Base-by-base conservation (phyloP, 2,329 filamentous ascomycete species). In the Ophiostoma novo-ulmi region DNA sequence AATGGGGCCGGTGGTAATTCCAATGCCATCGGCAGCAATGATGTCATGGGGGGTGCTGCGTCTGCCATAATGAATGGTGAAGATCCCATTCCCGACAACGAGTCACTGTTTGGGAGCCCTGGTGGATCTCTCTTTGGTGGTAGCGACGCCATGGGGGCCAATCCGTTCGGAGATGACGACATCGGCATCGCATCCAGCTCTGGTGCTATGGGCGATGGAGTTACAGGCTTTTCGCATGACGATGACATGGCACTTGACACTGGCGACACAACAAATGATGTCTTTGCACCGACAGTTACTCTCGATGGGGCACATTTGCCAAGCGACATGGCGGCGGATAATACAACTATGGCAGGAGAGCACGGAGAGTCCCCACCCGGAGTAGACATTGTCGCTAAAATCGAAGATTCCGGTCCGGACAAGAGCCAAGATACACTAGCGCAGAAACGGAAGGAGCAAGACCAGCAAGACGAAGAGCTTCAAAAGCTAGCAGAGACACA, bases 61-160 rank as follows among this genome's bases (percentile, higher is more conserved):
- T 77, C 75, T 8, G 73, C 75, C 0, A 77, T 78, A 11, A 77
- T 79, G 20, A 75, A 78, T 36, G 75, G 74, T 22, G 77, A 78
- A 8, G 80, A 77, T 58, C 81, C 81, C 38, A 82, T 82, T 22
- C 86, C 86, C 52, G 88, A 91, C 76, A 91, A 94, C 73, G 86
- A 88, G 74, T 97, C 92, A 67, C 82, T 97, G 0, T 97, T 97
- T 76, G 91, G 91, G 0, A 93, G 92, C 75, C 88, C 89, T 26
- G 88, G 86, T 0, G 93, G 93, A 66, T 97, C 93, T 2, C 83
- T 99, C 1, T 99, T 98, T 78, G 95, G 94, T 1, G 93, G 96
- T 74, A 90, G 86, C 70, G 88, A 90, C 67, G 75, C 82, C 11
- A 80, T 82, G 17, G 78, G 89, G 80, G 77, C 84, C 79, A 78